phyloP scores from a whole-genome alignment of 2,329 filamentous ascomycete species.

The Alternaria conjuncta region DNA sequence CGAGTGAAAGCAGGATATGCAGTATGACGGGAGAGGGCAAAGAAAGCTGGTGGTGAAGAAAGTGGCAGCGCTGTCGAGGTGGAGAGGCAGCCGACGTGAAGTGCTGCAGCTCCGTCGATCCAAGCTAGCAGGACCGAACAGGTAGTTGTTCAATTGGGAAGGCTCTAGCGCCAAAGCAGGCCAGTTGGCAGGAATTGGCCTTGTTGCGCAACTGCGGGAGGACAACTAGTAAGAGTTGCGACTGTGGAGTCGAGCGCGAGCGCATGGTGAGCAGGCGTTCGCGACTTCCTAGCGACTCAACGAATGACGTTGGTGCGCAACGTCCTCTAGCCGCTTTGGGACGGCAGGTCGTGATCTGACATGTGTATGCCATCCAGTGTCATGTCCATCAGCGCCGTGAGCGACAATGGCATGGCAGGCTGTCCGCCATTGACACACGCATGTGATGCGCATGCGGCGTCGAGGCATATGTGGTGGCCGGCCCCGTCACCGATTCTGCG shows the following conservation, averaged over 20 bases:
- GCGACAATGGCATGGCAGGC: background rate
- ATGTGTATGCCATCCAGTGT: background rate
- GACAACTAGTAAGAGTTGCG: background rate
- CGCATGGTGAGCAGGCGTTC: background rate
- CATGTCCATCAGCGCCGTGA: background rate
- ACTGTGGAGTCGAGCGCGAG: conserved; percentile 1
- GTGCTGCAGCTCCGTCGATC: conserved; percentile 7
- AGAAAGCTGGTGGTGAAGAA: conserved; percentile 14
- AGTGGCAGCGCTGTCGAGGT: conserved; percentile 1
- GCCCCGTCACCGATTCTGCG: background rate
- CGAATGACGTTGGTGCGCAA: conserved; percentile 22
- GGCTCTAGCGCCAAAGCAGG: background rate
- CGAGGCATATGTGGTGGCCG: background rate
- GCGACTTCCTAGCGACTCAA: conserved; percentile 6
- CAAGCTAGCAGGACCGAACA: conserved; percentile 17
- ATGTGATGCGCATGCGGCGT: background rate
- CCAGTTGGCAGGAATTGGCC: background rate
- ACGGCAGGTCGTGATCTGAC: background rate
- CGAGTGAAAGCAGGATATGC: conserved; percentile 30
- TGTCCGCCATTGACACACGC: background rate
- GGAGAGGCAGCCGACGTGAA: conserved; percentile 12
- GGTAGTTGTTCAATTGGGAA: background rate
- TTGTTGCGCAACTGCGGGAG: conserved; percentile 2
- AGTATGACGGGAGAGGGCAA: conserved; percentile 10
- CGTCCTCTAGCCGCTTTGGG: conserved; percentile 12